phyloP scores from a whole-genome alignment of 768 basidiomycete genomes.

The Suillus ampliporus region DNA sequence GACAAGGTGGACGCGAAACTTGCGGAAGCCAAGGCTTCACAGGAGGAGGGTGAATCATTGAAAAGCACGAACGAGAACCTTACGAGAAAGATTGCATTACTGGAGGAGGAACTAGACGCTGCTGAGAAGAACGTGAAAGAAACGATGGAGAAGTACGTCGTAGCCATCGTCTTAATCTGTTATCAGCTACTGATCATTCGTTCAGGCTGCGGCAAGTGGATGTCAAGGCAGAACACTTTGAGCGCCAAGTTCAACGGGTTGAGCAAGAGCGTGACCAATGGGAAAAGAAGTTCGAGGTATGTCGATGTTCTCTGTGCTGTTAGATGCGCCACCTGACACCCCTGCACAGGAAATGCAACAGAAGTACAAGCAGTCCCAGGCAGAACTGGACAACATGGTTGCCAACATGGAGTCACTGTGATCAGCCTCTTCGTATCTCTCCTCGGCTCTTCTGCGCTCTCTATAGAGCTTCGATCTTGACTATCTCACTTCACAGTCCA shows the following conservation, averaged over 20 bases:
- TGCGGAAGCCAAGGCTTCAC: constrained; percentile 63
- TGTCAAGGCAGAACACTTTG: constrained; percentile 98
- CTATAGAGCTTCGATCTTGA: constrained; percentile 5
- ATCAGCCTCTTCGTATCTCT: constrained; percentile 26
- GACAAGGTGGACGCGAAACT: constrained; percentile 75
- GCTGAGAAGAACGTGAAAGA: constrained; percentile 98
- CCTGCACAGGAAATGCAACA: constrained; percentile 62
- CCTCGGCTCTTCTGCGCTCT: constrained; percentile 6
- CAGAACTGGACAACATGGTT: constrained; percentile 85
- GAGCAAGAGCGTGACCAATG: constrained; percentile 92
- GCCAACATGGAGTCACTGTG: constrained; percentile 73
- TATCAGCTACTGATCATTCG: constrained; percentile 25
- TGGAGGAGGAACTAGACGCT: constrained; percentile 95
- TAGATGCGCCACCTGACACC: constrained; percentile 10
- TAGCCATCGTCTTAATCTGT: constrained; percentile 14
- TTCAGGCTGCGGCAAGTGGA: constrained; percentile 92
- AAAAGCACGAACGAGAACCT: constrained; percentile 78
- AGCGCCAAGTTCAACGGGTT: constrained; percentile 83
- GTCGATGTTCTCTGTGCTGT: not conserved
- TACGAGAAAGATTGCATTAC: constrained; percentile 81
- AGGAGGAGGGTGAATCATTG: constrained; percentile 71
- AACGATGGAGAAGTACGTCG: constrained; percentile 90
- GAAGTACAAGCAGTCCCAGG: constrained; percentile 77
- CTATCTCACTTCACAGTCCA: not conserved
- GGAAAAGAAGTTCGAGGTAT: constrained; percentile 95